Base-by-base conservation (phyloP, 1,284 basidiomycete species). In the Irpex sp. region DNA sequence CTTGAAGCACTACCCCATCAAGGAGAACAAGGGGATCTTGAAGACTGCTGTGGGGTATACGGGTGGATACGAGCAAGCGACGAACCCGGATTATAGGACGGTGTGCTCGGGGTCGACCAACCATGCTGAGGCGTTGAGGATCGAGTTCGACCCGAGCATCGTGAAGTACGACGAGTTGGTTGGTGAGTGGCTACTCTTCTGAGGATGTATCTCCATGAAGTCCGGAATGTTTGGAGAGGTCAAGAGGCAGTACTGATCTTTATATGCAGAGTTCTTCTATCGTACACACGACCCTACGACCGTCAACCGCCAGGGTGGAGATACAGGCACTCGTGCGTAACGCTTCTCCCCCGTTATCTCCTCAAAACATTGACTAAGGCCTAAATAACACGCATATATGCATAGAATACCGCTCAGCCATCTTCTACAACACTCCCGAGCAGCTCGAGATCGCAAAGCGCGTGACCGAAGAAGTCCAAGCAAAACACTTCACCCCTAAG, bases 201-300 rank as follows among this genome's bases (percentile, higher is more conserved):
- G 28, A 33, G 28, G 28, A 2, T 7, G 28, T 28, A 28, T 28
- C 28, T 28, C 28, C 28, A 2, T 4, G 28, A 5, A 28, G 28
- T 7, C 28, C 5, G 28, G 28, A 33, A 33, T 33, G 7, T 28
- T 35, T 37, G 18, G 49, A 19, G 49, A 51, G 19, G 7, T 36
- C 18, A 21, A 39, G 23, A 47, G 5, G 21, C 19, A 5, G 10
- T 39, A 37, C 42, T 58, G 8, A 28, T 52, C 47, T 16, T 23
- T 39, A 18, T 21, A n/a, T 51, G 52, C 72, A 87, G 94, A 96
- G 76, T 95, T 94, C 79, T 95, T 96, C 76, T 96, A 93, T 74
- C 85, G 96, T 54, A 96, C 93, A 0, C 96, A 99, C 72, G 95
- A 98, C 69, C 94, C 96, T 1, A 97, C 94, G 23, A 93, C 91